A percentile compares a stretch with the other conserved stretches of the same genome.
These are phyloP conservation scores for Polytolypa hystricis DNA, from an alignment of 2,329 filamentous ascomycete genomes.

Conservation along the genomic window DNA sequence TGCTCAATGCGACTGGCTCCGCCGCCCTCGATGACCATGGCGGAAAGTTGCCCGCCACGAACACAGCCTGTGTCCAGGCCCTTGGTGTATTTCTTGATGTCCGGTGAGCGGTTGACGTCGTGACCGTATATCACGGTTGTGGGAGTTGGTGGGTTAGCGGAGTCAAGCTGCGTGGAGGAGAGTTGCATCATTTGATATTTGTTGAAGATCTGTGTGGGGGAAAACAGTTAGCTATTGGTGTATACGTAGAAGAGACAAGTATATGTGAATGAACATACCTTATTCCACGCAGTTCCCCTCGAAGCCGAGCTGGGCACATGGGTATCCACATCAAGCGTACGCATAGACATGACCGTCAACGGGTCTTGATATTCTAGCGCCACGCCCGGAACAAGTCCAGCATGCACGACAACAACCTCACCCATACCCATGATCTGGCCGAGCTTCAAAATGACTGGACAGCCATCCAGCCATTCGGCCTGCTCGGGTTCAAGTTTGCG, in stretches of 20 bases:
- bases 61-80: constrained; percentile 81
- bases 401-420: constrained; percentile 69
- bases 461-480: constrained; percentile 55
- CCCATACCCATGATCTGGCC: constrained; percentile 51
- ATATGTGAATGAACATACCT: constrained; percentile 26
- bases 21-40: constrained; percentile 58
- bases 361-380: constrained; percentile 61
- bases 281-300: constrained; percentile 55
- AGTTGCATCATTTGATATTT: constrained; percentile 27
- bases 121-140: constrained; percentile 79
- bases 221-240: constrained; percentile 4
- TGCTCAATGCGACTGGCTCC: constrained; percentile 32
- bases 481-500: constrained; percentile 50
- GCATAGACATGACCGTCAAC: constrained; percentile 84
- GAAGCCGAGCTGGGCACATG: constrained; percentile 44
- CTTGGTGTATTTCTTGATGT: constrained; percentile 58
- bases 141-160: constrained; percentile 22
- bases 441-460: constrained; percentile 67
- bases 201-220: constrained; percentile 41
- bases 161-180: constrained; percentile 6
- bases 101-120: constrained; percentile 62
- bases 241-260: constrained; percentile 7
- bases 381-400: constrained; percentile 68
- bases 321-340: constrained; percentile 57
- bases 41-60: constrained; percentile 62